Evolutionary conservation across 257 asterid species (phyloP).

Genomic region (Solanum tarijense): DNA sequence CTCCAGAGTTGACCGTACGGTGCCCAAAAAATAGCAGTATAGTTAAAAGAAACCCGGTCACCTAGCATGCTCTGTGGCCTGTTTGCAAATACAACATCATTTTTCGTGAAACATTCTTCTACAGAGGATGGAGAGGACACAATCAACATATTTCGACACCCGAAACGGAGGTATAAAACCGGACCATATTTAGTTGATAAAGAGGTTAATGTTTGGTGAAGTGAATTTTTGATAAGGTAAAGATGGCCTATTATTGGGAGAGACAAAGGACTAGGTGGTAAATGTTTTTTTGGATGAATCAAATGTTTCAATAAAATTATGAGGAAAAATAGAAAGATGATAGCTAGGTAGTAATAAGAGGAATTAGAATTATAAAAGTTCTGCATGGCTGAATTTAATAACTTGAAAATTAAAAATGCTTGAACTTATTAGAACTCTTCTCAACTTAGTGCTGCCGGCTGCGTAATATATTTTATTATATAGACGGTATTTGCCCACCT

Average conservation of each 20-base stretch:
- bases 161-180: slow-evolving; percentile 29
- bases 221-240: slow-evolving; percentile 32
- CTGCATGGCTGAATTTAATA: not conserved
- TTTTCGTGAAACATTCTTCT: slow-evolving; percentile 46
- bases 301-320: slow-evolving; percentile 4
- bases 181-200: slow-evolving; percentile 35
- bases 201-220: slow-evolving; percentile 23
- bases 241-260: slow-evolving; percentile 57
- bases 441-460: not conserved
- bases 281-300: not conserved
- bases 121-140: slow-evolving; percentile 40
- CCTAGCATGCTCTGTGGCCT: slow-evolving; percentile 23
- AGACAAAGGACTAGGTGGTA: slow-evolving; percentile 39
- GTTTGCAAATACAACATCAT: slow-evolving; percentile 43
- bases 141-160: slow-evolving; percentile 22
- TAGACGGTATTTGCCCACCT: not conserved
- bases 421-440: not conserved
- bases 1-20: slow-evolving; percentile 45
- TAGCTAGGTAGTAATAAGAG: not conserved
- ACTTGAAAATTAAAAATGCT: not conserved
- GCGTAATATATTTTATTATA: not conserved
- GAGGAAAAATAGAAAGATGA: not conserved
- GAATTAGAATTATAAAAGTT: not conserved
- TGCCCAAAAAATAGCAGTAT: slow-evolving; percentile 6
- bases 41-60: slow-evolving; percentile 32